Conservation (phyloP, 441 rosid species). For the Adansonia grandidieri region DNA sequence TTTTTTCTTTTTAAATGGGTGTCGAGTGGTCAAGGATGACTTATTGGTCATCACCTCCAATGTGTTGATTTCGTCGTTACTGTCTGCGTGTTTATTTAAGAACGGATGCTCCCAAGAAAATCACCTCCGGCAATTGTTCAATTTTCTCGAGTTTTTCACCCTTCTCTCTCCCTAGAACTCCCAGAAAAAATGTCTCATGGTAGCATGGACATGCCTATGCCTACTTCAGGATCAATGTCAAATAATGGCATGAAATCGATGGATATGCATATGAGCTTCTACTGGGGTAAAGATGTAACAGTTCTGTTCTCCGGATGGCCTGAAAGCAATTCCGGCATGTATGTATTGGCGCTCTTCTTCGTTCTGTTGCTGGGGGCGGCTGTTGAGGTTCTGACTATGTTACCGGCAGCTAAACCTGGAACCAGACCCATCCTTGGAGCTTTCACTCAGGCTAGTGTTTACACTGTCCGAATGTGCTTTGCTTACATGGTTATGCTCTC, state of each 20-base stretch:
- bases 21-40: background rate
- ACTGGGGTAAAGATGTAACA: slow-evolving; percentile 61
- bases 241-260: slow-evolving; percentile 35
- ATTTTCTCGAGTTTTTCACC: background rate
- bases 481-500: slow-evolving; percentile 70
- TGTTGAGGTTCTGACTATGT: slow-evolving; percentile 42
- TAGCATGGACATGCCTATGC: background rate
- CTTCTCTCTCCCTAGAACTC: too few species aligned
- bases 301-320: slow-evolving; percentile 70
- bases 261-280: slow-evolving; percentile 66
- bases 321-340: slow-evolving; percentile 48
- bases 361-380: slow-evolving; percentile 46
- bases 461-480: slow-evolving; percentile 43
- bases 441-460: slow-evolving; percentile 30
- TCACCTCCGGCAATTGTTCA: background rate
- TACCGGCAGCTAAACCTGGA: slow-evolving; percentile 16
- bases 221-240: slow-evolving; percentile 6
- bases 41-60: background rate
- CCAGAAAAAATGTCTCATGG: background rate
- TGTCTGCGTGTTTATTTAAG: too few species aligned
- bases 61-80: background rate
- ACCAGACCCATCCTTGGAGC: slow-evolving; percentile 24
- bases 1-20: too few species aligned
- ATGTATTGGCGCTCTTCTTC: slow-evolving; percentile 44
- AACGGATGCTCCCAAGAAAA: too few species aligned